Evolutionary conservation across 2,329 filamentous ascomycete species (phyloP).

Genomic region (Fusarium metavorans): DNA sequence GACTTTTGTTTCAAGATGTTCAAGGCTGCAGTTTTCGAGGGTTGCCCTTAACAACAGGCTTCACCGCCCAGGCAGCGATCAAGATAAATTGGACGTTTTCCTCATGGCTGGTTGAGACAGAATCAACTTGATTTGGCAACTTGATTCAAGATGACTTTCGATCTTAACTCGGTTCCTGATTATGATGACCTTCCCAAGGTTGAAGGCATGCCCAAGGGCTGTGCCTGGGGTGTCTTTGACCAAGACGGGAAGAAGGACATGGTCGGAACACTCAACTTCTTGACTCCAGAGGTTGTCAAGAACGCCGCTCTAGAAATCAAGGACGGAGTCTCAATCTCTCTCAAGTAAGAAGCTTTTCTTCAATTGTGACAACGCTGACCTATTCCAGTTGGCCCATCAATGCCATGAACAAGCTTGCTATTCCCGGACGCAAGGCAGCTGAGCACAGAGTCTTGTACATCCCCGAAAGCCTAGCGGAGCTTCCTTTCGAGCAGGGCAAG

Average conservation of each 20-base stretch:
- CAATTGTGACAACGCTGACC: background rate
- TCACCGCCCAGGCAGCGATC: background rate
- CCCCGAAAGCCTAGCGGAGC: conserved; percentile 23
- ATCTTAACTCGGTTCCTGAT: conserved; percentile 17
- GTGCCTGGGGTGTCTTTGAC: conserved; percentile 65
- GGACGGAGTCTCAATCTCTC: conserved; percentile 61
- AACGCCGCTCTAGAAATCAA: conserved; percentile 41
- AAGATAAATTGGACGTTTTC: conserved; percentile 10
- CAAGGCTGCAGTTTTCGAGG: background rate
- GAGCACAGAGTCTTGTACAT: conserved; percentile 54
- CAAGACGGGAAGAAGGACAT: conserved; percentile 60
- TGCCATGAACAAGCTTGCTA: conserved; percentile 45
- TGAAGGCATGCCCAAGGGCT: conserved; percentile 59
- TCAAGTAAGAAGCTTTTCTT: conserved; percentile 56
- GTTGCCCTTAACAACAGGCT: background rate
- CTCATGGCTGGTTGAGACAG: background rate
- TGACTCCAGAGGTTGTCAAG: conserved; percentile 57
- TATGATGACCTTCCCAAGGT: conserved; percentile 44
- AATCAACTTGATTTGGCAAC: too few relatives aligned
- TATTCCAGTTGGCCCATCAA: conserved; percentile 26
- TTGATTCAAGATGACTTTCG: background rate
- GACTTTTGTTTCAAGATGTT: background rate
- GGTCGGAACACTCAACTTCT: conserved; percentile 64
- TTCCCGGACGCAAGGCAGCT: conserved; percentile 28
- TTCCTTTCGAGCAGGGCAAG: conserved; percentile 34